A percentile compares a stretch with the other conserved stretches of the same genome.
phyloP scores from a whole-genome alignment of 1,284 basidiomycete genomes.

The Ceratobasidium sp. region DNA sequence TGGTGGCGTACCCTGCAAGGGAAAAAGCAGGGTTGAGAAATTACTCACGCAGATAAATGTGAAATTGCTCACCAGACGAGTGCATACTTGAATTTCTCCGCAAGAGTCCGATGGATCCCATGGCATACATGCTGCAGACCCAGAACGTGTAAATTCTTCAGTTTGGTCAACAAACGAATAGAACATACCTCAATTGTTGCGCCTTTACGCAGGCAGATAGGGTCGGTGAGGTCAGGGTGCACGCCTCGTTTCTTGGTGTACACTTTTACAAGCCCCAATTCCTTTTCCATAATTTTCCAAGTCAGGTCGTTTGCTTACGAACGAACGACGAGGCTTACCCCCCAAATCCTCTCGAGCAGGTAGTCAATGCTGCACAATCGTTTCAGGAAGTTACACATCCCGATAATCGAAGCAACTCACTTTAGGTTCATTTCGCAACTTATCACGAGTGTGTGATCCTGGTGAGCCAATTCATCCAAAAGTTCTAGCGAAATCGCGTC shows the following conservation, averaged over 20 bases:
- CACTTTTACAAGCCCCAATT: conserved; percentile 87
- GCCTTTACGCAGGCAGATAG: conserved; percentile 92
- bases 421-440: conserved; percentile 94
- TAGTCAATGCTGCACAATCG: conserved; percentile 77
- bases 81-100: conserved; percentile 91
- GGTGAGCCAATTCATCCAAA: conserved; percentile 87
- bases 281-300: conserved; percentile 53
- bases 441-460: conserved; percentile 92
- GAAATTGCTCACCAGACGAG: conserved; percentile 79
- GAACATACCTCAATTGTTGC: conserved; percentile 87
- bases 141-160: neutral
- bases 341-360: conserved; percentile 92
- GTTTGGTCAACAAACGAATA: neutral
- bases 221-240: conserved; percentile 91
- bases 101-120: conserved; percentile 90
- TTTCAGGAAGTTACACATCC: neutral
- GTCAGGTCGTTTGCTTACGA: neutral
- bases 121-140: conserved; percentile 83
- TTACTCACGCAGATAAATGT: neutral
- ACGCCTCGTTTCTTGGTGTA: conserved; percentile 98
- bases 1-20: neutral
- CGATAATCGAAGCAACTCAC: conserved; percentile 58
- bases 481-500: conserved; percentile 92
- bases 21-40: neutral
- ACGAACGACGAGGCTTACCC: conserved; percentile 55